Evolutionary conservation across 1,284 basidiomycete genomes (phyloP), one percentile per base, ranked within the genome.

Genomic region (Marasmius tenuissimus): DNA sequence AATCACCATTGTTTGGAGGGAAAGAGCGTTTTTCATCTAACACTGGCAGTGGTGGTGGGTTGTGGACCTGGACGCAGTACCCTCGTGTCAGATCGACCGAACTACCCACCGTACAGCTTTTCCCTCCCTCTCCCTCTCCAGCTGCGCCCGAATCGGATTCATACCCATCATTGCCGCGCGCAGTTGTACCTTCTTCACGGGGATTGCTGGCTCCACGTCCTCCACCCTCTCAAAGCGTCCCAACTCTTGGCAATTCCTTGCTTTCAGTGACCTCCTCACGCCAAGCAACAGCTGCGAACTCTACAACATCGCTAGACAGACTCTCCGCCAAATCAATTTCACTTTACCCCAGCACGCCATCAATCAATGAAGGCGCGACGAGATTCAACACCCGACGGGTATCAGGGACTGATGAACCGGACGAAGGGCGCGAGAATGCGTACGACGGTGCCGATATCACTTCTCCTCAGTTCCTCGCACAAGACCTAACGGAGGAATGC

Each of bases 281-380:
- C 61, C 62, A 71, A 37, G 60, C 67, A 8, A 69, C 71, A 42
- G 65, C 75, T 55, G 75, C 78, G 55, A 37, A 56, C 22, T 87
- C 84, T 0, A 89, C 87, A 0, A 96, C 85, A 70, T 94, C 94
- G 1, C 81, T 79, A 66, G 96, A 94, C 51, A 96, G 85, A 59
- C 74, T 85, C 33, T 87, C 85, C 22, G 74, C 74, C 0, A 72
- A 80, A 22, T 87, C 86, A 20, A 73, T 78, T 61, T 85, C 85
- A 0, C 71, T 85, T 35, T 85, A 87, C 68, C 79, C 84, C 4
- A 73, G 69, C 47, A 81, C 84, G 33, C 80, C 81, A 18, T 27
- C 20, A 35, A 8, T 20, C 33, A 74, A 22, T 58, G 58, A 56
- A 64, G 58, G 14, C 66, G 70, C 40, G 27, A 71, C 73, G 51